Base-by-base conservation (phyloP, 2,329 filamentous ascomycete species). In the Phyllosticta citriasiana region DNA sequence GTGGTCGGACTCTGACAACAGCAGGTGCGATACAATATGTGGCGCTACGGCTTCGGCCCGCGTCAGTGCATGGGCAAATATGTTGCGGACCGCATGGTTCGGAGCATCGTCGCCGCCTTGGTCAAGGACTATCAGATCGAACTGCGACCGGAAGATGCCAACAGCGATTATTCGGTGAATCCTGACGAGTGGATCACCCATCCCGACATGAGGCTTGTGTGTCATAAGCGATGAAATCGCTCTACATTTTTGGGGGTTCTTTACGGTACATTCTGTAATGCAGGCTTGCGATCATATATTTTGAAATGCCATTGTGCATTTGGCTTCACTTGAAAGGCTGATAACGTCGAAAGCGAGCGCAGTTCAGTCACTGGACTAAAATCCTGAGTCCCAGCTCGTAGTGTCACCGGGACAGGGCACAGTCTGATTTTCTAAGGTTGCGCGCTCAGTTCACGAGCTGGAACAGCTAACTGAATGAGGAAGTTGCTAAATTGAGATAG, bases 1-100 rank as follows among this genome's bases (percentile, higher is more conserved):
- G 8, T 6, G 12, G 47, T 4, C 6, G 47, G 12, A 12, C 47
- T 16, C 47, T 51, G 47, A 51, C 47, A 5, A 26, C 4, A 55
- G 25, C 47, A 67, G 19, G 59, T 65, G 16, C 64, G 77, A 10
- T 79, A 78, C 64, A 64, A 70, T 3, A 74, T 72, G 54, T 79
- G 76, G 77, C 68, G 77, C 2, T 80, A 78, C 65, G 77, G 77
- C 0, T 79, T 79, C 62, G 77, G 77, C 12, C 67, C 77, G 0
- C 65, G 77, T 27, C 70, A 75, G 60, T 80, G 78, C 61, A 63
- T 80, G 65, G 77, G 77, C 0, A 76, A 74, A 63, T 72, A 74
- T 62, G 64, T 76, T 1, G 74, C 71, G 2, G 76, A 79, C 57
- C n/a, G 72, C 26, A 67, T 77, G 1, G 67, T 77, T 54, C 61